Conservation (phyloP, 495 filamentous ascomycete genomes). For the Penicillium mononematosum region DNA sequence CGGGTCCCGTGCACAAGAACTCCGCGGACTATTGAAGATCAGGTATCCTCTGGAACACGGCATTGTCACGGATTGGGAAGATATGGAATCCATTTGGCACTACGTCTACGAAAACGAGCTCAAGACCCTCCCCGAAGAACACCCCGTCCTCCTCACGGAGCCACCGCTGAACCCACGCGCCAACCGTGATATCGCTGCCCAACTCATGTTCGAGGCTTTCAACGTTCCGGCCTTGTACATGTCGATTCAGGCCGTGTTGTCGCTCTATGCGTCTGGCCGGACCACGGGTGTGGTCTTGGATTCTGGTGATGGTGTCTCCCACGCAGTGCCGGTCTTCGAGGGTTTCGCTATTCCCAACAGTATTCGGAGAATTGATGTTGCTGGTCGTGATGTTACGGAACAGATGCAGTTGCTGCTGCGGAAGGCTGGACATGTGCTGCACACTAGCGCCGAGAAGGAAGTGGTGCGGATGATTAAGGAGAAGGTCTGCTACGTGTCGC, state of each 20-base stretch:
- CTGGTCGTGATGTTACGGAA: constrained; percentile 97
- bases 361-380: constrained; percentile 93
- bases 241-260: constrained; percentile 95
- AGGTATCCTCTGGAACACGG: constrained; percentile 95
- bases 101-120: constrained; percentile 78
- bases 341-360: constrained; percentile 95
- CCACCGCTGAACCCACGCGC: constrained; percentile 92
- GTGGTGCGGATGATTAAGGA: constrained; percentile 97
- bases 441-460: constrained; percentile 98
- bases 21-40: constrained; percentile 92
- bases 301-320: constrained; percentile 93
- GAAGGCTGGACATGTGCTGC: constrained; percentile 91
- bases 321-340: constrained; percentile 96
- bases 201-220: constrained; percentile 98
- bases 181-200: constrained; percentile 94
- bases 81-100: constrained; percentile 99
- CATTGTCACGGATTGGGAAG: constrained; percentile 99
- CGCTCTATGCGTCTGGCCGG: constrained; percentile 91
- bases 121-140: constrained; percentile 97
- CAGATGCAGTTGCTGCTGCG: constrained; percentile 87
- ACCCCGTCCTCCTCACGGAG: constrained; percentile 95
- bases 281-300: constrained; percentile 97
- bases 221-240: constrained; percentile 96
- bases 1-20: constrained; percentile 85
- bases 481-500: constrained; percentile 83